Evolutionary conservation across 1,284 basidiomycete species (phyloP).

Genomic region (Sphaerobolus stellatus): DNA sequence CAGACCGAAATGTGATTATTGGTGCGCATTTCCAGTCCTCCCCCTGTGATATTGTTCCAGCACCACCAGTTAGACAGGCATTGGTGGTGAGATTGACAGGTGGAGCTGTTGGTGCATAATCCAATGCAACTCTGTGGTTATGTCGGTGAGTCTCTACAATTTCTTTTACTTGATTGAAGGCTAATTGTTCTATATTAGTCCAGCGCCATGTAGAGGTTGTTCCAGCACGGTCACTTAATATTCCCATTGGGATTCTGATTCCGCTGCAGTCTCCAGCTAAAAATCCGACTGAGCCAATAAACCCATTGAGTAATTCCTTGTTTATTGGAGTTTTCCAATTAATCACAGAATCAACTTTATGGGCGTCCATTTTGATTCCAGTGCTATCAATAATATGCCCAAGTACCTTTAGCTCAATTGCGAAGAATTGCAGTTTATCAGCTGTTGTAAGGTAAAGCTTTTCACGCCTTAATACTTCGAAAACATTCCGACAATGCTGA

Average conservation of each 20-base stretch:
- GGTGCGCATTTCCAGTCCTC: slow-evolving; percentile 16
- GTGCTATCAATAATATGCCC: slow-evolving; percentile 30
- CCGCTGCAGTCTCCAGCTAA: slow-evolving; percentile 20
- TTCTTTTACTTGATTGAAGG: slow-evolving; percentile 29
- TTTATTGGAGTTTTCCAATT: slow-evolving; percentile 18
- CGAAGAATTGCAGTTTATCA: slow-evolving; percentile 32
- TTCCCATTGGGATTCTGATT: slow-evolving; percentile 23
- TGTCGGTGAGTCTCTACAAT: slow-evolving; percentile 21
- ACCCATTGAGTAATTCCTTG: slow-evolving; percentile 19
- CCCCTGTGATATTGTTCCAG: slow-evolving; percentile 23
- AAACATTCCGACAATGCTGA: slow-evolving; percentile 22
- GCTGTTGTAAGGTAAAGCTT: slow-evolving; percentile 24
- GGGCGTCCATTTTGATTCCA: slow-evolving; percentile 28
- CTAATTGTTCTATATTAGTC: slow-evolving; percentile 25
- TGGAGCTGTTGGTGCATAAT: slow-evolving; percentile 20
- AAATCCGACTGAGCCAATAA: slow-evolving; percentile 28
- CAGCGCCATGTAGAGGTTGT: slow-evolving; percentile 18
- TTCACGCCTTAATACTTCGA: slow-evolving; percentile 22
- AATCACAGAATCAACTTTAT: slow-evolving; percentile 33
- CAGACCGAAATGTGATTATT: slow-evolving; percentile 27
- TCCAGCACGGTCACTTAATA: slow-evolving; percentile 17
- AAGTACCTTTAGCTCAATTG: slow-evolving; percentile 24
- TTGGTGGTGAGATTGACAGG: slow-evolving; percentile 24
- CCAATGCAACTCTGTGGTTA: slow-evolving; percentile 20
- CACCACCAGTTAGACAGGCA: slow-evolving; percentile 21